Evolutionary conservation across 768 basidiomycete genomes (phyloP).

Genomic region (Podaxis sp.): DNA sequence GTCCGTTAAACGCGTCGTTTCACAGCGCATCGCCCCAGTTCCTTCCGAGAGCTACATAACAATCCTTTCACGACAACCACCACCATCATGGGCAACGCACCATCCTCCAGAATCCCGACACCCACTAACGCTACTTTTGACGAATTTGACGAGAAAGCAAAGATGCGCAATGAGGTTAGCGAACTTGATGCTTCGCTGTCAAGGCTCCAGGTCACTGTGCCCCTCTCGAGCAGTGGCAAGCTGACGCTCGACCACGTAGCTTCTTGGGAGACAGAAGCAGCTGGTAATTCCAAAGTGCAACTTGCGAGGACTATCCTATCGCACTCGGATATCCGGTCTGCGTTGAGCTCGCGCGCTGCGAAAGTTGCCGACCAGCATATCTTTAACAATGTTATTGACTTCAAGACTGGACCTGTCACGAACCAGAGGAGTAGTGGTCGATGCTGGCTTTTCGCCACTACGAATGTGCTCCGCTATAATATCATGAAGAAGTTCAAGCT

Average conservation of each 20-base stretch:
- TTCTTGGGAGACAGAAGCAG: slow-evolving; percentile 65
- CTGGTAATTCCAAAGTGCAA: slow-evolving; percentile 57
- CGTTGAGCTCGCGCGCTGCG: slow-evolving; percentile 64
- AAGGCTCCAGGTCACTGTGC: slow-evolving; percentile 32
- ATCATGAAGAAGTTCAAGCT: slow-evolving; percentile 86
- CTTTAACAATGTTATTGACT: slow-evolving; percentile 80
- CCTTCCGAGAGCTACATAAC: not conserved
- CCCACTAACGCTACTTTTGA: slow-evolving; percentile 26
- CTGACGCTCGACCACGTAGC: slow-evolving; percentile 57
- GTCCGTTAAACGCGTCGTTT: not conserved
- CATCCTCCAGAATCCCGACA: slow-evolving; percentile 27
- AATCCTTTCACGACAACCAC: not conserved
- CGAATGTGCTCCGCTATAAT: slow-evolving; percentile 80
- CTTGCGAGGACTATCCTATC: slow-evolving; percentile 78
- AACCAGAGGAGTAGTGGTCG: slow-evolving; percentile 87
- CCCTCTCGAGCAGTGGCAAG: slow-evolving; percentile 59
- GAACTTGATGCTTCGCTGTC: slow-evolving; percentile 30
- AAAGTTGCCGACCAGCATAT: slow-evolving; percentile 67
- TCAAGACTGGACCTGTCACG: slow-evolving; percentile 82
- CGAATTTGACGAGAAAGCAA: slow-evolving; percentile 28
- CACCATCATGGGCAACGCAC: slow-evolving; percentile 32
- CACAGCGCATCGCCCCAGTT: not conserved
- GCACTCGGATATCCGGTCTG: slow-evolving; percentile 63
- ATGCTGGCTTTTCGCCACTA: slow-evolving; percentile 96
- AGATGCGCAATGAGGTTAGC: slow-evolving; percentile 14